Percentiles rank a stretch among this genome's conserved stretches.
phyloP scores from a whole-genome alignment of 495 filamentous ascomycete genomes.

The Talaromyces trachyspermus region DNA sequence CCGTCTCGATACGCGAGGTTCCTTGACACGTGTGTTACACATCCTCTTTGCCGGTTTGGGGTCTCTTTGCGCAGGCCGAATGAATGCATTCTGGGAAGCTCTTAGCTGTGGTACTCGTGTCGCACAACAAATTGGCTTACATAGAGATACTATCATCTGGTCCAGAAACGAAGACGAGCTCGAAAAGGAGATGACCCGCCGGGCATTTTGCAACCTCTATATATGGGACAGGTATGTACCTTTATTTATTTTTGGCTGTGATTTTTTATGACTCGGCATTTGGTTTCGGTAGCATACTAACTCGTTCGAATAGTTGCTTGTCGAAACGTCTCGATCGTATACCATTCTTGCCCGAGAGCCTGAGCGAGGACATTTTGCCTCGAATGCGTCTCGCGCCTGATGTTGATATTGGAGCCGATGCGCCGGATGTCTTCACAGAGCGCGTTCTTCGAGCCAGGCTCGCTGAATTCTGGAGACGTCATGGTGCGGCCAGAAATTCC shows the following conservation, averaged over 20 bases:
- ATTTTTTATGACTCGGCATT: too few relatives aligned
- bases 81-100: constrained; percentile 1
- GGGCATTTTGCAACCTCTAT: constrained; percentile 22
- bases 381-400: not conserved
- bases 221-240: constrained; percentile 16
- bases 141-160: not conserved
- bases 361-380: not conserved
- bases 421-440: constrained; percentile 12
- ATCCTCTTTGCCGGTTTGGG: not conserved
- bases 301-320: not conserved
- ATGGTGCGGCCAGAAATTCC: not conserved
- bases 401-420: not conserved
- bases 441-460: constrained; percentile 18
- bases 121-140: constrained; percentile 1
- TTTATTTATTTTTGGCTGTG: not conserved
- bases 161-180: constrained; percentile 5
- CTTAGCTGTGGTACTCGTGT: constrained; percentile 1
- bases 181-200: constrained; percentile 17
- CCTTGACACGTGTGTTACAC: not conserved
- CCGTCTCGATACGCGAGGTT: not conserved
- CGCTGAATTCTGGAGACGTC: constrained; percentile 17
- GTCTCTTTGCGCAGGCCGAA: not conserved
- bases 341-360: not conserved
- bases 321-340: constrained; percentile 9
- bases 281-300: not conserved